These are phyloP conservation scores for Alternaria novae-zelandiae DNA, from an alignment of 2,329 filamentous ascomycete genomes.

Conservation along the genomic window DNA sequence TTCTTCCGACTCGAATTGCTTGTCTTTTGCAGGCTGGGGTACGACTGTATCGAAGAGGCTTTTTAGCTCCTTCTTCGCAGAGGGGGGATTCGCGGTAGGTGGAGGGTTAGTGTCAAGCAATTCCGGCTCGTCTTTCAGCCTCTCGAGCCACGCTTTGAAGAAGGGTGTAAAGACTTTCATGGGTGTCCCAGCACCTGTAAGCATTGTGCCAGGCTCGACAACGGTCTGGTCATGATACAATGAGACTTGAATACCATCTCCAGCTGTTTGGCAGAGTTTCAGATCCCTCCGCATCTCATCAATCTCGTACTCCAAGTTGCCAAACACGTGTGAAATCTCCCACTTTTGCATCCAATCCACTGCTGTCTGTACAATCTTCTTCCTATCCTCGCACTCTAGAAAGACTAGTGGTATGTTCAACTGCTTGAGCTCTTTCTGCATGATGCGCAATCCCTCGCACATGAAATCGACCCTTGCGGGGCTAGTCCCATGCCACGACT, in stretches of 20 bases:
- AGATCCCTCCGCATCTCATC: constrained; percentile 56
- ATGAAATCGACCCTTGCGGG: constrained; percentile 59
- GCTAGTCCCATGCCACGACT: constrained; percentile 59
- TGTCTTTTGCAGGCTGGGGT: constrained; percentile 49
- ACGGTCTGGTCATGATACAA: constrained; percentile 59
- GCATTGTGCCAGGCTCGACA: constrained; percentile 54
- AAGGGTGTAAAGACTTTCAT: constrained; percentile 62
- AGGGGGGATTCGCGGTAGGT: constrained; percentile 49
- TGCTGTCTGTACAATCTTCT: constrained; percentile 51
- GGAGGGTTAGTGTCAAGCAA: constrained; percentile 52
- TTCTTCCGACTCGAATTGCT: constrained; percentile 49
- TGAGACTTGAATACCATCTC: constrained; percentile 49
- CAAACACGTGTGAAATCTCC: constrained; percentile 55
- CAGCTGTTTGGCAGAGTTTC: constrained; percentile 48
- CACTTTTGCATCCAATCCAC: constrained; percentile 54
- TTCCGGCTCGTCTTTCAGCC: constrained; percentile 51
- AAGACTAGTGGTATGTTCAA: constrained; percentile 58
- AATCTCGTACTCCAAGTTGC: constrained; percentile 56
- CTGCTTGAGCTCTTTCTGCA: constrained; percentile 56
- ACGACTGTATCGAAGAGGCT: constrained; percentile 41
- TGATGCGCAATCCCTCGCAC: constrained; percentile 51
- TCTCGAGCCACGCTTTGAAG: constrained; percentile 55
- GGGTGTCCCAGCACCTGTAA: constrained; percentile 52
- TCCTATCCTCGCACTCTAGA: constrained; percentile 51
- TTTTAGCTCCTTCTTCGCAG: constrained; percentile 36